Conservation (phyloP, 2,329 filamentous ascomycete species). For the Acarospora socialis region DNA sequence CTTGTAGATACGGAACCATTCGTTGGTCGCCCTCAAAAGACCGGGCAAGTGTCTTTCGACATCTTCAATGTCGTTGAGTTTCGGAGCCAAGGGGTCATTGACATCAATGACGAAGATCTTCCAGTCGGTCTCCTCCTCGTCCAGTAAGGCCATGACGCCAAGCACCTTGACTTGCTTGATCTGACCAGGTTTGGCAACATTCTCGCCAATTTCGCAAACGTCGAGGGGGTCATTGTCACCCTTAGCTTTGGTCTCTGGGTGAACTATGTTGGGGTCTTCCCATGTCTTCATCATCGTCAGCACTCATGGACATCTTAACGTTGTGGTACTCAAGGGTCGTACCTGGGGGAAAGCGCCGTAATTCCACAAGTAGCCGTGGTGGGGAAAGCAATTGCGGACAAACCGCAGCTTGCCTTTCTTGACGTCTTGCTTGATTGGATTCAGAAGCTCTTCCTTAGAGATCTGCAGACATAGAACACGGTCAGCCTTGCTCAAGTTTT, state of each 20-base stretch:
- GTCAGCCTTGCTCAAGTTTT: slow-evolving; percentile 2
- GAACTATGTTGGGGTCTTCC: slow-evolving; percentile 92
- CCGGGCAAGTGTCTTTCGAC: slow-evolving; percentile 96
- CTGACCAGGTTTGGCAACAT: slow-evolving; percentile 89
- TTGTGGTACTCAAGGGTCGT: slow-evolving; percentile 22
- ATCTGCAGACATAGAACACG: slow-evolving; percentile 58
- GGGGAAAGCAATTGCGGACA: slow-evolving; percentile 99
- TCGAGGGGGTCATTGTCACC: slow-evolving; percentile 98
- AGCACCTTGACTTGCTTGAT: slow-evolving; percentile 99
- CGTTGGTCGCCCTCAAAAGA: slow-evolving; percentile 92
- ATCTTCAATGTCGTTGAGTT: slow-evolving; percentile 97
- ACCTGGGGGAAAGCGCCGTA: slow-evolving; percentile 99
- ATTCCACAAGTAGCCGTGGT: slow-evolving; percentile 99
- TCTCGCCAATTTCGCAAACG: slow-evolving; percentile 98
- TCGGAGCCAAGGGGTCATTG: slow-evolving; percentile 89
- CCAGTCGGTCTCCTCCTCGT: slow-evolving; percentile 99
- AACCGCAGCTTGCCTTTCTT: slow-evolving; percentile 99
- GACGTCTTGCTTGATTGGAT: slow-evolving; percentile 98
- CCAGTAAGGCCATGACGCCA: slow-evolving; percentile 96
- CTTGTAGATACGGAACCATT: slow-evolving; percentile 99
- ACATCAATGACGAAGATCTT: slow-evolving; percentile 99
- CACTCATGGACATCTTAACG: neutral
- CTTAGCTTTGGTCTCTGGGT: slow-evolving; percentile 99
- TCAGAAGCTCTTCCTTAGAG: slow-evolving; percentile 95
- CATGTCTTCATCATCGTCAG: slow-evolving; percentile 53